phyloP scores from a whole-genome alignment of 345 rosid species.

The Carallia brachiata region DNA sequence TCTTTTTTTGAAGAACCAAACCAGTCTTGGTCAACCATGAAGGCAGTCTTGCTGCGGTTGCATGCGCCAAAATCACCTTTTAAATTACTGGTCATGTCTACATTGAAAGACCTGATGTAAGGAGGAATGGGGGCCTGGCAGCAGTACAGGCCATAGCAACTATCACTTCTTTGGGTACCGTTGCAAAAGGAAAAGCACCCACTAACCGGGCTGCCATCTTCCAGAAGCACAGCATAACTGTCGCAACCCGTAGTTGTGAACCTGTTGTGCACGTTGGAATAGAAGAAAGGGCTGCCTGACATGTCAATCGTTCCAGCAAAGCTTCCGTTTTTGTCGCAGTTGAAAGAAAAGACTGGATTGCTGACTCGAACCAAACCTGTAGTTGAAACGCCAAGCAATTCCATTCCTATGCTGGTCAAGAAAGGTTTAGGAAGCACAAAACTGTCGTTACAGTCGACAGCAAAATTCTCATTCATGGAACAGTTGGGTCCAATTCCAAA shows the following conservation, averaged over 20 bases:
- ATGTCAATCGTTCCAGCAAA: neutral
- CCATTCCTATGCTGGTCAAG: constrained; percentile 13
- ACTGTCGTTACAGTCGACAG: neutral
- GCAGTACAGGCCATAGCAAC: constrained; percentile 16
- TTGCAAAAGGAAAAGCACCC: neutral
- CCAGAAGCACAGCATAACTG: constrained; percentile 1
- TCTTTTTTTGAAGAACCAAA: neutral
- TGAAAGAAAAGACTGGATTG: neutral
- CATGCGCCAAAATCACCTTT: too few species aligned
- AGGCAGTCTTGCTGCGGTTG: neutral
- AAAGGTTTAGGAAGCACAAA: neutral
- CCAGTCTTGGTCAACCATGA: constrained; percentile 4
- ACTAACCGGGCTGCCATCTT: neutral
- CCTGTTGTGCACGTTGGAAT: neutral
- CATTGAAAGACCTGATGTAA: neutral
- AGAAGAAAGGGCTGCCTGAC: constrained; percentile 9
- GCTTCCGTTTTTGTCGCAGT: neutral
- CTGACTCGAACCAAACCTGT: neutral
- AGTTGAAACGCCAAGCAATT: neutral
- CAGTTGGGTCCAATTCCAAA: constrained; percentile 11
- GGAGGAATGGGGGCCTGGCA: constrained; percentile 17
- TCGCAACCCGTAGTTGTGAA: constrained; percentile 12
- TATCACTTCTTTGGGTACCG: neutral
- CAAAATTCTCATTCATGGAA: neutral
- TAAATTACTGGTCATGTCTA: neutral